Evolutionary conservation across 106 monocot genomes (phyloP), one percentile per base, ranked within the genome.

Genomic region (Allium cepa): DNA sequence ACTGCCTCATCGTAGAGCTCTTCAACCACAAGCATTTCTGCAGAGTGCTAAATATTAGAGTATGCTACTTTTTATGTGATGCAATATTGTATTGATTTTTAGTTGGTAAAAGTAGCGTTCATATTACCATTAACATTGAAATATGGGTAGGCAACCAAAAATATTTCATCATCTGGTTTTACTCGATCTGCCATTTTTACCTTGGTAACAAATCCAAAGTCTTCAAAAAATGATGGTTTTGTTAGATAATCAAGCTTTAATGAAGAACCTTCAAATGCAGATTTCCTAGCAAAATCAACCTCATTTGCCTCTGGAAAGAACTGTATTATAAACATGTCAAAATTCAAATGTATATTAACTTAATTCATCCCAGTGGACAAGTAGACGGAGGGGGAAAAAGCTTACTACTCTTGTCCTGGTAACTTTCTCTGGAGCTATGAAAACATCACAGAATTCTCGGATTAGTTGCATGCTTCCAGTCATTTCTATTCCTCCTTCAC

Each of bases 401-500:
- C 78, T 68, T 84, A 92, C 86, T 26, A 92, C 72, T 86, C 91
- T 85, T 17, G 96, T 96, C 69, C 78, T 74, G 11, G 79, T 76
- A 66, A 76, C 52, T 76, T 96, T 96, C 77, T 96, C 91, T 45
- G 88, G 82, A 71, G 64, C 50, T 22, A 96, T 65, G 22, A 96
- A 55, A 15, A 72, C 71, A 68, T 88, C 82, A 56, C 85, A 92
- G 62, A 91, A 96, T 78, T 82, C 92, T 60, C 86, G 78, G 0
- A 92, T 96, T 9, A 96, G 80, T 72, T 87, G 84, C 88, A 88
- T 84, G 68, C 96, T 86, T 65, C 71, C 88, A 3, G 88, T 96
- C 96, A 96, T 96, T 71, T 96, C 92, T 69, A 76, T 86, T 46
- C 96, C 96, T 76, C 96, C 96, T 51, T 96, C 96, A n/a, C 96